Conservation (phyloP, 768 basidiomycete genomes). For the Cystobasidium tubakii region DNA sequence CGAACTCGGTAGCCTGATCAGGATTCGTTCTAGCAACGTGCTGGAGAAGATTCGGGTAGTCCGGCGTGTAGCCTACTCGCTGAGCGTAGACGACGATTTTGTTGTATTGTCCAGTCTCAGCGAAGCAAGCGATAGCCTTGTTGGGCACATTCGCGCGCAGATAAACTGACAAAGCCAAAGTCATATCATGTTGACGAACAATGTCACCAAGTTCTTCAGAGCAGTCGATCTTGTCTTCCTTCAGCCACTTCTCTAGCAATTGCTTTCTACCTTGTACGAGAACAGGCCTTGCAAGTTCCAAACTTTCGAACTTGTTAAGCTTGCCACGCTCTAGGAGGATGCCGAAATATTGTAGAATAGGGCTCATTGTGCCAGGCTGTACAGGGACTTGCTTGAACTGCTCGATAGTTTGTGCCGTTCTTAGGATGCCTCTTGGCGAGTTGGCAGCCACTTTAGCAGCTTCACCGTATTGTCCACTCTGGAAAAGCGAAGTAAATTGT, state of each 20-base stretch:
- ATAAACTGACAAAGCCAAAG: constrained; percentile 92
- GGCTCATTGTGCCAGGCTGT: constrained; percentile 79
- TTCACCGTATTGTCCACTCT: constrained; percentile 78
- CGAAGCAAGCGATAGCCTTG: constrained; percentile 92
- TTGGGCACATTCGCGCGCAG: constrained; percentile 95
- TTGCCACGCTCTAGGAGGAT: constrained; percentile 98
- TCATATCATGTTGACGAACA: constrained; percentile 90
- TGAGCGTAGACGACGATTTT: constrained; percentile 97
- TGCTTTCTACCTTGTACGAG: constrained; percentile 85
- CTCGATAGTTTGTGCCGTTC: constrained; percentile 90
- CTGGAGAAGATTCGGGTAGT: constrained; percentile 84
- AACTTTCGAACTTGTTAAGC: constrained; percentile 88
- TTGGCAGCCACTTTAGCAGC: constrained; percentile 97
- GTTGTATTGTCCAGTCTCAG: constrained; percentile 95
- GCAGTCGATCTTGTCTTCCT: constrained; percentile 99
- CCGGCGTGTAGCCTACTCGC: constrained; percentile 89
- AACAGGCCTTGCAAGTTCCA: constrained; percentile 93
- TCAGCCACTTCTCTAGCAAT: constrained; percentile 95
- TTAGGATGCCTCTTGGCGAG: constrained; percentile 91
- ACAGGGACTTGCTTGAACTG: constrained; percentile 94
- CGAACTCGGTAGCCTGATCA: constrained; percentile 97
- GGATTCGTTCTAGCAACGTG: constrained; percentile 94
- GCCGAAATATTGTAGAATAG: constrained; percentile 96
- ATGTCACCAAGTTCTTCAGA: constrained; percentile 97
- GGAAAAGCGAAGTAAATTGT: constrained; percentile 87